Conservation (phyloP, 2,329 filamentous ascomycete species). For the Penicillium crustosum region DNA sequence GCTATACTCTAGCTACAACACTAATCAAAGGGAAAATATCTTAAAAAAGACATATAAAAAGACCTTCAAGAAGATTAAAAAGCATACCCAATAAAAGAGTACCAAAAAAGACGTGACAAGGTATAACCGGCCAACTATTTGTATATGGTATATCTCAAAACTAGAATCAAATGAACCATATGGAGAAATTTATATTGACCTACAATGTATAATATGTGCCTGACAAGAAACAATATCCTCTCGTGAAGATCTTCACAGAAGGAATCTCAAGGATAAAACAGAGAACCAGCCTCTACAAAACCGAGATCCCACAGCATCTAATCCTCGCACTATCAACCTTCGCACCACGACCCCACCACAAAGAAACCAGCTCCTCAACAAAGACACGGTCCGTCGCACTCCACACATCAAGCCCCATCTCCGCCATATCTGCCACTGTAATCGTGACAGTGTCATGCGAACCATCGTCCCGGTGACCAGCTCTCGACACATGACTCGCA, state of each 20-base stretch:
- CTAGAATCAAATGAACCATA: neutral
- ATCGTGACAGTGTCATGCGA: conserved; percentile 37
- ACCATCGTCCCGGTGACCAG: neutral
- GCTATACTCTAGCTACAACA: too few species aligned
- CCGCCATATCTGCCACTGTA: conserved; percentile 46
- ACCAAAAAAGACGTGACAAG: too few species aligned
- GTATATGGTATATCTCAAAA: too few species aligned
- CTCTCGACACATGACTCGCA: neutral
- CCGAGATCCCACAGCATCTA: conserved; percentile 50
- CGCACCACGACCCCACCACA: conserved; percentile 49
- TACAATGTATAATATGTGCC: neutral
- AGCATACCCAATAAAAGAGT: too few species aligned
- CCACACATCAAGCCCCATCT: conserved; percentile 53
- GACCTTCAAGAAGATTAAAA: too few species aligned
- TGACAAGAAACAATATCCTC: neutral
- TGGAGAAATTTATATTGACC: neutral
- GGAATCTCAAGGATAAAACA: neutral
- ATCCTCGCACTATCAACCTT: conserved; percentile 46
- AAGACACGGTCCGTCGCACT: conserved; percentile 49
- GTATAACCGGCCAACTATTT: too few species aligned
- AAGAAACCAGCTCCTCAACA: conserved; percentile 45
- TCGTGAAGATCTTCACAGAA: neutral
- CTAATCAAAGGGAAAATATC: too few species aligned
- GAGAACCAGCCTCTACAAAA: conserved; percentile 34
- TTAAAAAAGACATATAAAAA: too few species aligned